Percentiles rank a stretch among this genome's conserved stretches.
These are phyloP conservation scores for Pichia sp. DNA, from an alignment of 1,139 yeast genomes.

Conservation along the genomic window DNA sequence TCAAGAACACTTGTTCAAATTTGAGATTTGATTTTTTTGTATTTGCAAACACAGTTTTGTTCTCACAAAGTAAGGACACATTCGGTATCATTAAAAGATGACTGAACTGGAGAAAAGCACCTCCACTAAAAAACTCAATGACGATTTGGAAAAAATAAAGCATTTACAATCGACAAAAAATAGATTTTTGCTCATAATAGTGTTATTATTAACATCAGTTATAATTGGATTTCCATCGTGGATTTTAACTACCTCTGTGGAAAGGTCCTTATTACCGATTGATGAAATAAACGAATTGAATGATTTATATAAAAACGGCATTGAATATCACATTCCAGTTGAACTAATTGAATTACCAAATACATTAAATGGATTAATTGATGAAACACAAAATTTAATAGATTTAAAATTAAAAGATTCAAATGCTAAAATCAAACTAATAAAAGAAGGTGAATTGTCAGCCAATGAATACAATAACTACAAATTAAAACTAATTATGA, in stretches of 20 bases:
- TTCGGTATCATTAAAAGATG: background rate
- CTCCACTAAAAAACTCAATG: background rate
- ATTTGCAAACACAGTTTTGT: background rate
- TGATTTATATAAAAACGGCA: constrained; percentile 10
- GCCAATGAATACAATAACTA: constrained; percentile 16
- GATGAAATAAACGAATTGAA: constrained; percentile 42
- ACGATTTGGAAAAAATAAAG: background rate
- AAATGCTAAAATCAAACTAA: constrained; percentile 2
- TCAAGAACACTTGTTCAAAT: background rate
- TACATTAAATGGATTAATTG: constrained; percentile 28
- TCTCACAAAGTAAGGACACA: background rate
- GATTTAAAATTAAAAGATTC: constrained; percentile 20
- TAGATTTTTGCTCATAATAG: constrained; percentile 18
- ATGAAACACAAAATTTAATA: constrained; percentile 32
- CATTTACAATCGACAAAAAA: constrained; percentile 3
- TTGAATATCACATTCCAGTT: constrained; percentile 48
- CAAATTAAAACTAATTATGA: constrained; percentile 25
- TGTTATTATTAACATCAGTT: constrained; percentile 33
- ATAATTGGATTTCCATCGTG: constrained; percentile 73
- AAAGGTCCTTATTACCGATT: constrained; percentile 68
- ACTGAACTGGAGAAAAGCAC: background rate
- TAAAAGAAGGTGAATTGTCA: constrained; percentile 6
- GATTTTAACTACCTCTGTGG: constrained; percentile 61
- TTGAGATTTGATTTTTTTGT: background rate
- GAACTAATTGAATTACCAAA: constrained; percentile 34